phyloP scores from a whole-genome alignment of 2,329 filamentous ascomycete genomes.

The Trichoderma polysporum region DNA sequence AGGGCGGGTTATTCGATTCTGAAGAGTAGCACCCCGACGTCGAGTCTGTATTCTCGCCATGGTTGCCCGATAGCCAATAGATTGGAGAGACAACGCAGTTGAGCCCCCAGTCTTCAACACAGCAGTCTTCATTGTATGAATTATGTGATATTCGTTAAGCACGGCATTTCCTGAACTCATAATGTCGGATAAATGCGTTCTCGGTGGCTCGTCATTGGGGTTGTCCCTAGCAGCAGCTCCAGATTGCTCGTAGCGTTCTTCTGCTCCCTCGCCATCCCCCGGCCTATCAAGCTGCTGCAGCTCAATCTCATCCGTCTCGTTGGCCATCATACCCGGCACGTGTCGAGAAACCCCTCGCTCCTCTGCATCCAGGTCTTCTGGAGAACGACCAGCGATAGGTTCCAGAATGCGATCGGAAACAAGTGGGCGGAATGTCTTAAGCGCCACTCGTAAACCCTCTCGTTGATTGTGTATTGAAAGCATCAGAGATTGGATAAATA shows the following conservation, averaged over 20 bases:
- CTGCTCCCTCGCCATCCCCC: slow-evolving; percentile 28
- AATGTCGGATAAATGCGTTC: slow-evolving; percentile 46
- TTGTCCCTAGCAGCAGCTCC: slow-evolving; percentile 33
- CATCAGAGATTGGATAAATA: slow-evolving; percentile 63
- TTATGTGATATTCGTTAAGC: slow-evolving; percentile 53
- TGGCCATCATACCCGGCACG: slow-evolving; percentile 35
- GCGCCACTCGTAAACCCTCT: slow-evolving; percentile 53
- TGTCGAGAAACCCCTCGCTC: slow-evolving; percentile 52
- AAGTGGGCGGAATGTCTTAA: slow-evolving; percentile 42
- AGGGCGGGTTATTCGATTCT: slow-evolving; percentile 21
- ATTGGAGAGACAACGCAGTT: slow-evolving; percentile 52
- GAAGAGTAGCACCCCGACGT: slow-evolving; percentile 38
- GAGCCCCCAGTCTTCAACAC: slow-evolving; percentile 47
- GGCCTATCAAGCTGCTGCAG: slow-evolving; percentile 38
- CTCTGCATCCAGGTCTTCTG: slow-evolving; percentile 56
- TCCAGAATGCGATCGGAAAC: slow-evolving; percentile 33
- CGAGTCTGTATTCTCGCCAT: slow-evolving; percentile 52
- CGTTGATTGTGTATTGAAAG: slow-evolving; percentile 61
- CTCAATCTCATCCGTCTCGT: slow-evolving; percentile 47
- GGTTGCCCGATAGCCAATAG: slow-evolving; percentile 55
- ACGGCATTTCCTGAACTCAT: slow-evolving; percentile 56
- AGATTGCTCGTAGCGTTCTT: slow-evolving; percentile 20
- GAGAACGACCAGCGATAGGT: slow-evolving; percentile 29
- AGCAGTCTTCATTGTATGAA: slow-evolving; percentile 49
- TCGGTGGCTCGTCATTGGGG: slow-evolving; percentile 32